Conservation (phyloP, 176 grass and related monocot genomes). For the Carex myosuroides region DNA sequence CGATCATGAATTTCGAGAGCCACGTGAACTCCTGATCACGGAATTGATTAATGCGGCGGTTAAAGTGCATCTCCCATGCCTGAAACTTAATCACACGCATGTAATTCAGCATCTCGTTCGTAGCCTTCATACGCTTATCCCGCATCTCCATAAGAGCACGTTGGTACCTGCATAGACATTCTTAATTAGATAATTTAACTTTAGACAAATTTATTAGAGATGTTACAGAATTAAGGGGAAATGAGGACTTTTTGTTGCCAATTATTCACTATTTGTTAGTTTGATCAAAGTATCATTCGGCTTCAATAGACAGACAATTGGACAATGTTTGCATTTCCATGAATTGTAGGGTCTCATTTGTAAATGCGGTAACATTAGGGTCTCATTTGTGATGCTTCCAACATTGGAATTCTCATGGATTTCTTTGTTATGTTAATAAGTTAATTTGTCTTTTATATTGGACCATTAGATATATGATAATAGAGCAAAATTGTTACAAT, state of each 20-base stretch:
- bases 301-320: not conserved
- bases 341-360: not conserved
- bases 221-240: not conserved
- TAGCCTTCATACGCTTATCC: slow-evolving; percentile 91
- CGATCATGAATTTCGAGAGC: slow-evolving; percentile 93
- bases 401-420: not conserved
- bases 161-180: slow-evolving; percentile 35
- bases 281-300: not conserved
- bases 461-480: not conserved
- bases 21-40: slow-evolving; percentile 61
- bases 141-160: slow-evolving; percentile 75
- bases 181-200: not conserved
- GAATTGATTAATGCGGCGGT: slow-evolving; percentile 49
- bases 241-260: not conserved
- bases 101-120: slow-evolving; percentile 93
- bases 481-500: not conserved
- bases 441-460: not conserved
- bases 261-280: not conserved
- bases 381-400: too few relatives aligned
- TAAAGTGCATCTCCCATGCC: slow-evolving; percentile 89
- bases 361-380: not conserved
- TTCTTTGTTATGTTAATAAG: not conserved
- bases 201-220: not conserved
- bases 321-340: not conserved
- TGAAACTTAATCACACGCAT: slow-evolving; percentile 99